phyloP scores from a whole-genome alignment of 352 stramenopile species.

The Globisporangium cederbergense region DNA sequence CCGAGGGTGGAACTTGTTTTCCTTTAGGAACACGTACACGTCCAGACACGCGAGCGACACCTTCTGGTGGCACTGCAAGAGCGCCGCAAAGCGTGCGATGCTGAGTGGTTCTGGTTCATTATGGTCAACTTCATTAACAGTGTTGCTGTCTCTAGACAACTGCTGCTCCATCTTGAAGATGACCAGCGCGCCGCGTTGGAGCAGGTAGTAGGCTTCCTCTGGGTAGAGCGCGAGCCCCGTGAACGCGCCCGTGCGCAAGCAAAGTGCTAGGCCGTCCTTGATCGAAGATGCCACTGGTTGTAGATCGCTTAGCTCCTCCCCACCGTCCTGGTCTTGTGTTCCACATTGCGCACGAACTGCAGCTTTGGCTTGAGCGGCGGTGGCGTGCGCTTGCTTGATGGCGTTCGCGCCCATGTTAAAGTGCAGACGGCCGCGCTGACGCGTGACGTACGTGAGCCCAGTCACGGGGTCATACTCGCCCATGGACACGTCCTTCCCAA shows the following conservation, averaged over 20 bases:
- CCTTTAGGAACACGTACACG: constrained; percentile 62
- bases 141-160: not conserved
- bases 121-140: not conserved
- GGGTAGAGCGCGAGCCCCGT: constrained; percentile 63
- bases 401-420: constrained; percentile 68
- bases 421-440: constrained; percentile 64
- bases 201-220: constrained; percentile 68
- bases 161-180: constrained; percentile 34
- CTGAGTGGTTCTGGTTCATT: constrained; percentile 16
- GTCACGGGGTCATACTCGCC: constrained; percentile 53
- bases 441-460: constrained; percentile 64
- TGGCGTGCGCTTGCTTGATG: constrained; percentile 31
- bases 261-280: not conserved
- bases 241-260: constrained; percentile 36
- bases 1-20: constrained; percentile 61
- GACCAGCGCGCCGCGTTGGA: constrained; percentile 44
- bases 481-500: constrained; percentile 47
- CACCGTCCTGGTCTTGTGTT: not conserved
- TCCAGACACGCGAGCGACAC: constrained; percentile 42
- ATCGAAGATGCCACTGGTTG: not conserved
- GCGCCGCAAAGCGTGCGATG: constrained; percentile 23
- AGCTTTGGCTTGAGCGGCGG: not conserved
- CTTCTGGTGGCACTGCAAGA: constrained; percentile 23
- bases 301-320: not conserved
- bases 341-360: not conserved